These are phyloP conservation scores for Dryadomyces sulphureus DNA, from an alignment of 2,329 filamentous ascomycete genomes.

Conservation along the genomic window DNA sequence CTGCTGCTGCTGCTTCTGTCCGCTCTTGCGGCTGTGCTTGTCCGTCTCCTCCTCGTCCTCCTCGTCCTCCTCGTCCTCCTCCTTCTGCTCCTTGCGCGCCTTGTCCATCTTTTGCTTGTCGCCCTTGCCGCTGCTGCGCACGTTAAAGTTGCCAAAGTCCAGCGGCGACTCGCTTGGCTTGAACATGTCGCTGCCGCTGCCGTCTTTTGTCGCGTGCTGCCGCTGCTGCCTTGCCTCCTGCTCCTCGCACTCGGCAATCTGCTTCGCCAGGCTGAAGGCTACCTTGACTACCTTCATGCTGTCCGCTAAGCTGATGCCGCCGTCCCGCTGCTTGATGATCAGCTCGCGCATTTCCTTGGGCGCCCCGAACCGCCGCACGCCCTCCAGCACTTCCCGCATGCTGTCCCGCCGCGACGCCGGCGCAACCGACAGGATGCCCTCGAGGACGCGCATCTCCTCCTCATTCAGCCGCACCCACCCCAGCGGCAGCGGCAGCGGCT, in stretches of 20 bases:
- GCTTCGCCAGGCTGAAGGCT: conserved; percentile 39
- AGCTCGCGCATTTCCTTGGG: conserved; percentile 51
- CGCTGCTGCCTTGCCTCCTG: background rate
- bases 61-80: background rate
- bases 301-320: conserved; percentile 25
- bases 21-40: too few relatives aligned
- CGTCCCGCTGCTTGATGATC: conserved; percentile 41
- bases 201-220: conserved; percentile 6
- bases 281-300: conserved; percentile 46
- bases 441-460: conserved; percentile 35
- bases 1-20: too few relatives aligned
- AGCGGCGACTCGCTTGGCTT: conserved; percentile 12
- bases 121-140: conserved; percentile 11
- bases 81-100: background rate
- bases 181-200: conserved; percentile 9
- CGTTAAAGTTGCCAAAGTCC: conserved; percentile 5
- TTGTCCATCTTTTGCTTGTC: background rate
- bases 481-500: conserved; percentile 19
- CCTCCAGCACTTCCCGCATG: conserved; percentile 43
- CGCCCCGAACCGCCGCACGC: conserved; percentile 53
- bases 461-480: conserved; percentile 32
- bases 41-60: conserved; percentile 4
- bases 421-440: conserved; percentile 45
- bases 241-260: conserved; percentile 13
- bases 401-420: conserved; percentile 46